Base-by-base conservation (phyloP, 768 basidiomycete genomes). In the Lentinula boryana region DNA sequence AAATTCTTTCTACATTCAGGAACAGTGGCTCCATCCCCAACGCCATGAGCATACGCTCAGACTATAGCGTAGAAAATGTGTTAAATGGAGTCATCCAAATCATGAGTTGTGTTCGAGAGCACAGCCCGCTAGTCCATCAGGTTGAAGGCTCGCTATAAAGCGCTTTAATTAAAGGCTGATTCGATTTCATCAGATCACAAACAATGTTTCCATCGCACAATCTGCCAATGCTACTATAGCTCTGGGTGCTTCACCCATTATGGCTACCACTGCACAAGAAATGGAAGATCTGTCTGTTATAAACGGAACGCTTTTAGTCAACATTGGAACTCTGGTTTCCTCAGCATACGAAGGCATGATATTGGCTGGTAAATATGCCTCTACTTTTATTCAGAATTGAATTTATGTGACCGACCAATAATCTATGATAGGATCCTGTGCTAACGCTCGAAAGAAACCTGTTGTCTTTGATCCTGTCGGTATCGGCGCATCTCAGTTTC, bases 401-500 rank as follows among this genome's bases (percentile, higher is more conserved):
- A 27, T 13, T 56, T n/a, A 6, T 41, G 23, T 59, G 1, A 33
- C 53, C 16, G 61, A 7, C 27, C 27, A 27, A 27, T 27, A 27
- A 27, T 27, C 27, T 3, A 27, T 27, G 27, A 27, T 27, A 82
- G 81, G 82, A 15, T 68, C 67, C 49, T 79, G 78, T 63, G 90
- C 88, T 13, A 95, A 94, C 66, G 68, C 76, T 51, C 81, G 80
- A 57, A 77, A 78, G 65, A 93, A 88, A 67, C 90, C 92, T 0
- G 72, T 97, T 12, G 80, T 97, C 0, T 91, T 96, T 62, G 95
- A 97, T 69, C 95, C 95, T 2, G 95, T 98, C 10, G 95, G 92
- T 18, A 81, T 94, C 0, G 95, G 95, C 5, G 94, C 95, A 0
- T 91, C 90, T 2, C 64, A 72, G 3, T 91, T 84, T 70, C 81